Percentiles rank a stretch among this genome's conserved stretches.
These are phyloP conservation scores for Tulasnella sp. DNA, from an alignment of 768 basidiomycete species.

Conservation along the genomic window DNA sequence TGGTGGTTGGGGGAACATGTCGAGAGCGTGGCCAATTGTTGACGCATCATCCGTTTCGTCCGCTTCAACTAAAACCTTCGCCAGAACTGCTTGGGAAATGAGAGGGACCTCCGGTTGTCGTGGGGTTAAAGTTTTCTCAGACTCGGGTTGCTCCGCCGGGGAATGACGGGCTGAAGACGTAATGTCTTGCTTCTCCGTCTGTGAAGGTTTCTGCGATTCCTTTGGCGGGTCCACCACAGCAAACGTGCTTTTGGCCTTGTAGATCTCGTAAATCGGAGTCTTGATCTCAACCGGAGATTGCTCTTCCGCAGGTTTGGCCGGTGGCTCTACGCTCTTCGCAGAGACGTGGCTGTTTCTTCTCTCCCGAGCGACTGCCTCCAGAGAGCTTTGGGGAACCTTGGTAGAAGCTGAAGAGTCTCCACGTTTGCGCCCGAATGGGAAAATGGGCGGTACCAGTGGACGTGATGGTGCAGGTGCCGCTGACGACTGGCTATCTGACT, in stretches of 20 bases:
- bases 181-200: not conserved
- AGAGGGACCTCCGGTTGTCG: slow-evolving; percentile 5
- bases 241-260: slow-evolving; percentile 8
- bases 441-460: not conserved
- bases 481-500: not conserved
- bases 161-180: not conserved
- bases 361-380: not conserved
- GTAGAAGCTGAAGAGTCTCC: not conserved
- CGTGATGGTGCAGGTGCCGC: not conserved
- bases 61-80: slow-evolving; percentile 12
- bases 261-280: slow-evolving; percentile 11
- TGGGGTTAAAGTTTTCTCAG: not conserved
- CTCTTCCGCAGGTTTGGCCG: not conserved
- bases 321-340: not conserved
- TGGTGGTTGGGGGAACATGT: slow-evolving; percentile 17
- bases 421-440: slow-evolving; percentile 8
- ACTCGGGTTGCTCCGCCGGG: slow-evolving; percentile 4
- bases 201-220: not conserved
- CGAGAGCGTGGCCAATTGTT: slow-evolving; percentile 28
- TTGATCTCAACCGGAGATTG: slow-evolving; percentile 1
- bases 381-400: slow-evolving; percentile 3
- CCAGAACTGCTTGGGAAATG: slow-evolving; percentile 5
- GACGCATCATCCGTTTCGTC: slow-evolving; percentile 22
- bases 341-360: not conserved
- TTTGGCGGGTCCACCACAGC: not conserved